phyloP scores from a whole-genome alignment of 2,329 filamentous ascomycete genomes.

The Arthrobotrys musiformis region DNA sequence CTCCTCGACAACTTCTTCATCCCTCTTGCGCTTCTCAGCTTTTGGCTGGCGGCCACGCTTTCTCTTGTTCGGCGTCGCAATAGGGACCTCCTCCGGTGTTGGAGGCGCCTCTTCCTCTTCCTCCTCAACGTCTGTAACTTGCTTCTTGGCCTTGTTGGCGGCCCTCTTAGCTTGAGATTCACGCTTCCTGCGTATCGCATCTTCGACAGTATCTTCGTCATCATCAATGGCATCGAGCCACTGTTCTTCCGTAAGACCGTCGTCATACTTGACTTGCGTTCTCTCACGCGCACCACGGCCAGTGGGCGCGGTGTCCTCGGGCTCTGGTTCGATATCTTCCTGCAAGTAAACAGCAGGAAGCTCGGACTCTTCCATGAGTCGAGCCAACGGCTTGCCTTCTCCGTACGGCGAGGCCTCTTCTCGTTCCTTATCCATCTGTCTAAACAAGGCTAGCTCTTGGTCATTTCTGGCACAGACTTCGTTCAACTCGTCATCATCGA shows the following conservation, averaged over 20 bases:
- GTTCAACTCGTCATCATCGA: slow-evolving; percentile 98
- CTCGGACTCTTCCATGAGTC: slow-evolving; percentile 87
- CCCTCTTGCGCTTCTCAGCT: slow-evolving; percentile 86
- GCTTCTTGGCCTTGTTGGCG: slow-evolving; percentile 76
- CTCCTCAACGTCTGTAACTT: slow-evolving; percentile 66
- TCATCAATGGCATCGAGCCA: slow-evolving; percentile 98
- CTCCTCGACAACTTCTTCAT: slow-evolving; percentile 73
- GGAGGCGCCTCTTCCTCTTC: slow-evolving; percentile 84
- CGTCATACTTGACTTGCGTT: slow-evolving; percentile 93
- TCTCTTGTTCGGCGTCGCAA: slow-evolving; percentile 75
- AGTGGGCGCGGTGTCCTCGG: slow-evolving; percentile 72
- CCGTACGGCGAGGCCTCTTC: slow-evolving; percentile 76
- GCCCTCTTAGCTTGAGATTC: slow-evolving; percentile 83
- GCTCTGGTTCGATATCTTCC: slow-evolving; percentile 83
- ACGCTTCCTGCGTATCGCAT: slow-evolving; percentile 88
- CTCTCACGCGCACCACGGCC: slow-evolving; percentile 95
- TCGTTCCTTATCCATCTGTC: slow-evolving; percentile 82
- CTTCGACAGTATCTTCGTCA: slow-evolving; percentile 92
- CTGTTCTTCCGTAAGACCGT: slow-evolving; percentile 97
- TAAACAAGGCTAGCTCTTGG: slow-evolving; percentile 80
- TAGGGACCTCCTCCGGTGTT: slow-evolving; percentile 67
- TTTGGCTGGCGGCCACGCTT: slow-evolving; percentile 83
- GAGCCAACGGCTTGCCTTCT: slow-evolving; percentile 73
- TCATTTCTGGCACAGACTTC: slow-evolving; percentile 91
- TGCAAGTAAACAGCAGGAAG: slow-evolving; percentile 92